Evolutionary conservation across 495 filamentous ascomycete species (phyloP).

Genomic region (Aspergillus taichungensis): DNA sequence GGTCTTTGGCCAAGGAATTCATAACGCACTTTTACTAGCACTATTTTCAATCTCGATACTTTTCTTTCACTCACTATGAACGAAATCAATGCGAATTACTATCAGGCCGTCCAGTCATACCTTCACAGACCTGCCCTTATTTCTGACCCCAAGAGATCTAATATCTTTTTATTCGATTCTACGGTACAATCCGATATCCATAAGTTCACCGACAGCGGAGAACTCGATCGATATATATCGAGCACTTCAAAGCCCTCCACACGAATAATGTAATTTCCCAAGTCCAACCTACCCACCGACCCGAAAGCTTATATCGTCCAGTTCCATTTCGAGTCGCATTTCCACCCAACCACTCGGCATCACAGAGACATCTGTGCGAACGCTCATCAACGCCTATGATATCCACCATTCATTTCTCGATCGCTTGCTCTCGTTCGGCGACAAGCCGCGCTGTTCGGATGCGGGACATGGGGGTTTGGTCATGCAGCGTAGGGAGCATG

Average conservation of each 20-base stretch:
- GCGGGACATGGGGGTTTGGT: constrained; percentile 10
- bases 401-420: constrained; percentile 7
- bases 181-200: background rate
- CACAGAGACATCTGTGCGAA: constrained; percentile 3
- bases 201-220: constrained; percentile 5
- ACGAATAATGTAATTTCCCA: constrained; percentile 4
- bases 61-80: no score
- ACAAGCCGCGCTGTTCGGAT: constrained; percentile 13
- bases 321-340: constrained; percentile 9
- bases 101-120: background rate
- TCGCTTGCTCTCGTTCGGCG: constrained; percentile 10
- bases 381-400: constrained; percentile 4
- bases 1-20: no score
- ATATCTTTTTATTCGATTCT: constrained; percentile 5
- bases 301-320: background rate
- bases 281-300: background rate
- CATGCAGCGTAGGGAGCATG: constrained; percentile 5
- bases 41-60: no score
- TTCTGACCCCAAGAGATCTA: constrained; percentile 1
- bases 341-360: constrained; percentile 6
- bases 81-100: background rate
- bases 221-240: constrained; percentile 5
- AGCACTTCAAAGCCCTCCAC: constrained; percentile 1
- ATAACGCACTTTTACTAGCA: no score
- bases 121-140: constrained; percentile 2